Percentiles rank a stretch among this genome's conserved stretches.
phyloP scores from a whole-genome alignment of 768 basidiomycete genomes.

The Boletus fagicola region DNA sequence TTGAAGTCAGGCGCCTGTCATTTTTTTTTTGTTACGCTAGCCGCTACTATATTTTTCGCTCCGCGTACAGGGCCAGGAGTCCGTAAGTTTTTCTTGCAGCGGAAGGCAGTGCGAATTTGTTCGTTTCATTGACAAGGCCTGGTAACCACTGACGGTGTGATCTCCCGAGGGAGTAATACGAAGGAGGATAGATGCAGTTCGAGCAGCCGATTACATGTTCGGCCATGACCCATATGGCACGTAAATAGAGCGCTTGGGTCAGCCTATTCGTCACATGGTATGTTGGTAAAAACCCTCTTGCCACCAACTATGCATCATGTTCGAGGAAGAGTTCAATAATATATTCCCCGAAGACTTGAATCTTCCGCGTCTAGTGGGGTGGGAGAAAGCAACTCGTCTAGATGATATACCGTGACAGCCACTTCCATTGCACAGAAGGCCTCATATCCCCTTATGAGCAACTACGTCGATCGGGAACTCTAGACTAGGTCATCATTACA shows the following conservation, averaged over 20 bases:
- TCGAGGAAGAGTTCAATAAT: background rate
- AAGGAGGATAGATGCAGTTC: background rate
- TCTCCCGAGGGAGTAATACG: slow-evolving; percentile 1
- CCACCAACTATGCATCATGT: background rate
- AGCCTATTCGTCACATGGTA: background rate
- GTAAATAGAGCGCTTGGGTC: slow-evolving; percentile 12
- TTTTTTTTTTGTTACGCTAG: slow-evolving; percentile 3
- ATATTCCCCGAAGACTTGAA: background rate
- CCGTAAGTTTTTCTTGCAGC: slow-evolving; percentile 4
- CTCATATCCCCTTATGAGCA: slow-evolving; percentile 9
- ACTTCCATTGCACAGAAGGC: slow-evolving; percentile 18
- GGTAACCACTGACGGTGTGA: background rate
- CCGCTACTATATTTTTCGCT: background rate
- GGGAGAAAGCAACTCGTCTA: background rate
- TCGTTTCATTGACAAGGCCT: background rate
- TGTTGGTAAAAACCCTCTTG: background rate
- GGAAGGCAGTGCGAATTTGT: background rate
- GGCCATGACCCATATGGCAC: background rate
- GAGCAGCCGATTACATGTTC: slow-evolving; percentile 22
- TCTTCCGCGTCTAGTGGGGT: background rate
- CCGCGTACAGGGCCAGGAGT: slow-evolving; percentile 2
- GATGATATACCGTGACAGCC: background rate
- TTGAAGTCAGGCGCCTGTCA: slow-evolving; percentile 7
- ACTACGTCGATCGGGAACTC: slow-evolving; percentile 12
- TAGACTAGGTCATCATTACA: slow-evolving; percentile 1